Conservation (phyloP, 345 rosid genomes). For the Eucalyptus curtisii region DNA sequence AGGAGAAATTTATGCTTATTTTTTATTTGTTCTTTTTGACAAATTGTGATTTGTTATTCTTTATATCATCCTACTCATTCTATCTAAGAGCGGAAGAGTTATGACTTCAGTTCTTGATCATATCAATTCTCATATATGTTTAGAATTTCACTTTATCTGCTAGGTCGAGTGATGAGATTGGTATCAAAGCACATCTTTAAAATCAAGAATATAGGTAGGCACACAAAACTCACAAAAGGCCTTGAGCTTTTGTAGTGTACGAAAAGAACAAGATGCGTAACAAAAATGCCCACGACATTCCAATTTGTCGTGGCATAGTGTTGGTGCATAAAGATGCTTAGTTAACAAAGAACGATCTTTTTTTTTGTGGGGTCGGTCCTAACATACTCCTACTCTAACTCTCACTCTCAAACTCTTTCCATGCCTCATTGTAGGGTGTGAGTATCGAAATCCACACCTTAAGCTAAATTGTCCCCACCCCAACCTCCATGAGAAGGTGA, state of each 20-base stretch:
- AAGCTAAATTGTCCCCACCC: accelerated
- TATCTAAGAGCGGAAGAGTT: accelerated
- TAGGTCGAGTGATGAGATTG: background rate
- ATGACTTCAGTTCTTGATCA: background rate
- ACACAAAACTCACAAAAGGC: background rate
- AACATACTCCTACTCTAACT: too few species aligned
- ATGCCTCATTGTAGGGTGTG: too few species aligned
- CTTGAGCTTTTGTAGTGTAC: background rate
- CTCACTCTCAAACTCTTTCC: accelerated
- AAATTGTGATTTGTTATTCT: background rate
- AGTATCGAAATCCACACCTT: accelerated
- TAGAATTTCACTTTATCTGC: background rate
- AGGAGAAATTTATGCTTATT: background rate
- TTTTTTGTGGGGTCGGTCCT: accelerated
- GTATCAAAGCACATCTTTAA: background rate
- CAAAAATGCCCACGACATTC: background rate
- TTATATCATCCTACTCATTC: too few species aligned
- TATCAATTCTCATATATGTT: background rate
- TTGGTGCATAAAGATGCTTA: background rate
- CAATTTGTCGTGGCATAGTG: accelerated
- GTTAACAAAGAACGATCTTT: too few species aligned
- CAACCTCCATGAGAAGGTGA: accelerated
- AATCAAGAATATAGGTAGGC: background rate
- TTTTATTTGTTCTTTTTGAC: background rate
- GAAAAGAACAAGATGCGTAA: background rate